A percentile compares a stretch with the other conserved stretches of the same genome.
Evolutionary conservation across 257 asterid species (phyloP).

Genomic region (Salvia miltiorrhiza): DNA sequence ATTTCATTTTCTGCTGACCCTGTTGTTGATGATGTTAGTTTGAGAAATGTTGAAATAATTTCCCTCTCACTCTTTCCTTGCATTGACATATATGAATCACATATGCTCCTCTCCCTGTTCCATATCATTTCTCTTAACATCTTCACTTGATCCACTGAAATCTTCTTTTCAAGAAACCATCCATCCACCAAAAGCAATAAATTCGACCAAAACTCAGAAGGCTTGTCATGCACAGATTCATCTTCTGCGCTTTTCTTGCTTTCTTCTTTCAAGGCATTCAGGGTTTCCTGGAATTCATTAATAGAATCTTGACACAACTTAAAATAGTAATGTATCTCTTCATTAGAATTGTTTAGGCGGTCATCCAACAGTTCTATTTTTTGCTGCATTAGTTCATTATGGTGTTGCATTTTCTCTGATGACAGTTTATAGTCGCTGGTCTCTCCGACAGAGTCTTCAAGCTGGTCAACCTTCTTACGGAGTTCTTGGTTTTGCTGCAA

Average conservation of each 20-base stretch:
- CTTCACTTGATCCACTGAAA: constrained; percentile 58
- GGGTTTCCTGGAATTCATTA: constrained; percentile 85
- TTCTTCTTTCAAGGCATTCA: constrained; percentile 62
- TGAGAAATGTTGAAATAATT: constrained; percentile 54
- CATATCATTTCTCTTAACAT: constrained; percentile 71
- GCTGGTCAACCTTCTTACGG: constrained; percentile 69
- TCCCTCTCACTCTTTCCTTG: constrained; percentile 70
- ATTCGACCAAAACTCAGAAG: constrained; percentile 76
- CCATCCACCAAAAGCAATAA: constrained; percentile 87
- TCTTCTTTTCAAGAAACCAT: constrained; percentile 89
- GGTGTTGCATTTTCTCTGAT: constrained; percentile 71
- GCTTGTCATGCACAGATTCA: constrained; percentile 55
- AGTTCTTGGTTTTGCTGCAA: constrained; percentile 91
- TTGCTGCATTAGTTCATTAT: constrained; percentile 76
- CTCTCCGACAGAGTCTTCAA: constrained; percentile 81
- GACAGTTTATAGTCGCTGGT: constrained; percentile 70
- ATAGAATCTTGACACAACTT: constrained; percentile 78
- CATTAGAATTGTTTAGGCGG: constrained; percentile 83
- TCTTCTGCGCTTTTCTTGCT: constrained; percentile 44
- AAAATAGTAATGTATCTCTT: constrained; percentile 69
- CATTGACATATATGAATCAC: constrained; percentile 61
- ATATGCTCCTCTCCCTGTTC: constrained; percentile 59
- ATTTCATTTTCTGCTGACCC: constrained; percentile 39
- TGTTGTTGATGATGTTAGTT: constrained; percentile 43
- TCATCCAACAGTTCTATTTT: constrained; percentile 74